These are phyloP conservation scores for Cyberlindnera xishuangbannaensis DNA, from an alignment of 805 yeast genomes.

Conservation along the genomic window DNA sequence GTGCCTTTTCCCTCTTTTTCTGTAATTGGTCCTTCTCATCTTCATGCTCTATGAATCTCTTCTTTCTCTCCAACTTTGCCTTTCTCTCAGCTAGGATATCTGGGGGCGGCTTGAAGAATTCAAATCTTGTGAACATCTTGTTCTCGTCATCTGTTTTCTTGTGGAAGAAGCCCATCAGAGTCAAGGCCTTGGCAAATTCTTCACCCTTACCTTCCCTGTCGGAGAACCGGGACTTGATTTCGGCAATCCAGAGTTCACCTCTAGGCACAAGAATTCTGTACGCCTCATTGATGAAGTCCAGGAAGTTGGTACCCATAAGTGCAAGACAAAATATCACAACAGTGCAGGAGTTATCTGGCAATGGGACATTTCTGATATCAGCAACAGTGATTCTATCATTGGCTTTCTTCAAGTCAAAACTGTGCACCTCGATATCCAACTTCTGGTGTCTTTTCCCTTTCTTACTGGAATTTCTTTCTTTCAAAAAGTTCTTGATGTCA, in stretches of 20 bases:
- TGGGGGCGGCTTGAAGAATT: constrained; percentile 81
- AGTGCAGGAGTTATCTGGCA: constrained; percentile 71
- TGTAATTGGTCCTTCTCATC: constrained; percentile 56
- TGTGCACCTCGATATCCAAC: constrained; percentile 61
- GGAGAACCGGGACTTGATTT: constrained; percentile 85
- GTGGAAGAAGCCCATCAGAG: constrained; percentile 79
- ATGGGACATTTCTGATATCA: constrained; percentile 86
- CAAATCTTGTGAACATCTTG: constrained; percentile 93
- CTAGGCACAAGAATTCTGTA: constrained; percentile 79
- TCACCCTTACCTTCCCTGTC: constrained; percentile 70
- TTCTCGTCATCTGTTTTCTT: constrained; percentile 80
- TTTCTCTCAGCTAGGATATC: constrained; percentile 59
- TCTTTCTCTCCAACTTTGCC: constrained; percentile 55
- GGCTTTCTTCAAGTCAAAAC: constrained; percentile 87
- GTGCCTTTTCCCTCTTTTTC: constrained; percentile 42
- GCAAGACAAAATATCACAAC: constrained; percentile 93
- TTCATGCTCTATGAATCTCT: constrained; percentile 67
- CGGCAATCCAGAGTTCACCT: constrained; percentile 97
- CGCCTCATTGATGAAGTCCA: constrained; percentile 90
- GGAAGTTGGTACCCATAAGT: constrained; percentile 93
- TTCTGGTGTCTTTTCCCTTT: constrained; percentile 31
- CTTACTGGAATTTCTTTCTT: constrained; percentile 27
- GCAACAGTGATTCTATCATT: constrained; percentile 94
- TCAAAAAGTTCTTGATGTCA: constrained; percentile 51
- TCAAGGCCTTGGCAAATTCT: constrained; percentile 77